Evolutionary conservation across 1,284 basidiomycete genomes (phyloP), one percentile per base, ranked within the genome.

Genomic region (Termitomyces sp.): DNA sequence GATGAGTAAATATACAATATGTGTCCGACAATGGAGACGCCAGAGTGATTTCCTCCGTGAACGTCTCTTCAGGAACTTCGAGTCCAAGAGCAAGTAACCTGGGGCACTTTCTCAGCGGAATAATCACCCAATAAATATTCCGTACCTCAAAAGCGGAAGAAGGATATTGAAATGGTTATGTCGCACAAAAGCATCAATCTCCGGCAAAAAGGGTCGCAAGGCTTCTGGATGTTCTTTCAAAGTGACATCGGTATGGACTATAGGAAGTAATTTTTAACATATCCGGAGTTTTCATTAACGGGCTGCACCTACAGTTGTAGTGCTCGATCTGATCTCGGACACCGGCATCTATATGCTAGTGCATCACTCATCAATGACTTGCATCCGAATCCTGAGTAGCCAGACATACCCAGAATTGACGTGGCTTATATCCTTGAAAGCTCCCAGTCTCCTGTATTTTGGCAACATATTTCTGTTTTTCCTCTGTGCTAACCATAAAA

Each of bases 361-460:
- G 17, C 0, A 6, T 31, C 19, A 17, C 15, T 15, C 4, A n/a
- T 47, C 19, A 47, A 36, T 17, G 8, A 21, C 19, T 24, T 15
- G 17, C 26, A 2, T 17, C 9, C 31, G 12, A 21, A 6, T 39
- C 30, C 12, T 10, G 10, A 13, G 9, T 9, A n/a, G 40, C 9
- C 13, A 12, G 8, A 56, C 66, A 2, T 58, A 83, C 83, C 78
- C 77, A 84, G 50, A 79, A 81, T 51, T 77, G 71, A 3, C 76
- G 74, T 8, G 68, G 69, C 61, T 85, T 85, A 61, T 85, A 86
- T 3, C 83, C 84, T 60, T 81, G 73, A 56, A 75, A 84, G 1
- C 79, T 78, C 7, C 80, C 79, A 0, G 69, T 73, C 49, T 71
- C 71, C 54, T 80, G 78, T 51, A 77, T 76, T 54, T 75, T 73